phyloP scores from a whole-genome alignment of 2,329 filamentous ascomycete genomes.

The Diaporthe sp. region DNA sequence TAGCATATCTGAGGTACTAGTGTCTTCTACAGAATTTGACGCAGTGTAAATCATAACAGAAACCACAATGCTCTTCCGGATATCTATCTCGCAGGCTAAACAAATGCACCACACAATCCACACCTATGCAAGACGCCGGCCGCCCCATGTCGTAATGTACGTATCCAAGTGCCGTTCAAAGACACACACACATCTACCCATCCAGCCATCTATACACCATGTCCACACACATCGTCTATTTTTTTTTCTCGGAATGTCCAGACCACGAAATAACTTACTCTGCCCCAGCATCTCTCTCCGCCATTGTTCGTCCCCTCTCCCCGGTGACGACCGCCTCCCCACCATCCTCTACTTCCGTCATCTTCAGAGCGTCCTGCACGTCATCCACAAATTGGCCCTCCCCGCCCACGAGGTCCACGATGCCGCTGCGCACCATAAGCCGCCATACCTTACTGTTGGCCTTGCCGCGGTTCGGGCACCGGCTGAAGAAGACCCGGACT shows the following conservation, averaged over 20 bases:
- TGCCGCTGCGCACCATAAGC: slow-evolving; percentile 84
- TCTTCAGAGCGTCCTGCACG: slow-evolving; percentile 85
- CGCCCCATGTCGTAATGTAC: neutral
- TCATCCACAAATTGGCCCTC: slow-evolving; percentile 82
- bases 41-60: neutral
- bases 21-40: neutral
- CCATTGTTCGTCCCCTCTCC: slow-evolving; percentile 38
- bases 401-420: slow-evolving; percentile 86
- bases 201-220: neutral
- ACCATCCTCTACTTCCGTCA: slow-evolving; percentile 81
- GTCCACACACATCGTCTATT: neutral
- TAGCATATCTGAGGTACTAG: neutral
- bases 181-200: slow-evolving; percentile 4
- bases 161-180: neutral
- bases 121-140: slow-evolving; percentile 20
- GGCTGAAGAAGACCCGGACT: slow-evolving; percentile 82
- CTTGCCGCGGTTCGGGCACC: slow-evolving; percentile 59
- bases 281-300: slow-evolving; percentile 33
- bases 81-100: slow-evolving; percentile 15
- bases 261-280: slow-evolving; percentile 1
- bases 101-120: neutral
- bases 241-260: neutral
- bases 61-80: slow-evolving; percentile 3
- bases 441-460: slow-evolving; percentile 73
- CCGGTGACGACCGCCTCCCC: slow-evolving; percentile 44